Base-by-base conservation (phyloP, 2,329 filamentous ascomycete genomes). In the Fusarium coffeatum region DNA sequence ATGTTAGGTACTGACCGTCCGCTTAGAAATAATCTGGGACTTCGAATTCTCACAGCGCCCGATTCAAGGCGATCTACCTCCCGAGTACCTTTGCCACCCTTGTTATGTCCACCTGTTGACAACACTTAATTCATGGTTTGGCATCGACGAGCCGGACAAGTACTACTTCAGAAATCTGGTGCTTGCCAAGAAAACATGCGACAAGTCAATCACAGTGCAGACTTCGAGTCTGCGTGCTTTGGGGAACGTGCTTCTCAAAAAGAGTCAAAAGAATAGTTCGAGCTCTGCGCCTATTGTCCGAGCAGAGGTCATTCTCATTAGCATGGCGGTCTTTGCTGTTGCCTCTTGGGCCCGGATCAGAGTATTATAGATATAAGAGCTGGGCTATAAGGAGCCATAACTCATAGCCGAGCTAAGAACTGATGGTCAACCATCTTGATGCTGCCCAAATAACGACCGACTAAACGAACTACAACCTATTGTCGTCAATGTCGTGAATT, bases 301-400 rank as follows among this genome's bases (percentile, higher is more conserved):
- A 12, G 2, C 4, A 3, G 34, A 37, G 18, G 34, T 3, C 11
- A 7, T 37, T 37, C 10, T 6, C 0, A 37, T 37, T 1, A 12
- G 34, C 12, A 12, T 37, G 5, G 10, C 6, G 1, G 7, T n/a
- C 0, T 8, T 7, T n/a, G 3, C 18, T 2, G 34, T 4, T 2
- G 10, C 34, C 34, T 6, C 2, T 4, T 37, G 34, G 10, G 18
- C 6, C 6, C 18, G 3, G 9, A 5, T 0, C 2, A n/a, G 9
- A 37, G 7, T 18, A 37, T 18, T 34, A 4, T 11, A 27, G 25
- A 11, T 27, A 27, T 27, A 10, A 27, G 9, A 4, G 4, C 25
- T 27, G 25, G 25, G 9, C 9, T 11, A 1, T 10, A 27, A 27
- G 25, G 25, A 27, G 25, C 4, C 25, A 27, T 27, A 9, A 27